A percentile compares a stretch with the other conserved stretches of the same genome.
phyloP scores from a whole-genome alignment of 345 rosid species.

The Salix purpurea region DNA sequence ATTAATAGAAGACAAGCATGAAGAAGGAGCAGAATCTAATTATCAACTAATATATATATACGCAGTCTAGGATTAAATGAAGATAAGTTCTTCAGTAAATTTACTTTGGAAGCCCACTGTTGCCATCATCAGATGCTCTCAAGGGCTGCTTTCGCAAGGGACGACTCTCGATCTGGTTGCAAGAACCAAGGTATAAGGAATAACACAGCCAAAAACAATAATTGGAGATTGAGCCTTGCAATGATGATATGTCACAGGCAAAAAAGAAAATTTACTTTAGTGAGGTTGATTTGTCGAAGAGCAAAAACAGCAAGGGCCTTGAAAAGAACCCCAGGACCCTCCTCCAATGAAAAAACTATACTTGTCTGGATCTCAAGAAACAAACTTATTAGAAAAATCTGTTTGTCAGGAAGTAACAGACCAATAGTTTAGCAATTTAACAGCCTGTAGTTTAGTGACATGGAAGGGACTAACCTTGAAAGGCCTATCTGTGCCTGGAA shows the following conservation, averaged over 20 bases:
- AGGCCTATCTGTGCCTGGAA: conserved; percentile 77
- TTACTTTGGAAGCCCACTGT: conserved; percentile 50
- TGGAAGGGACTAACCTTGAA: conserved; percentile 67
- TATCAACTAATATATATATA: neutral
- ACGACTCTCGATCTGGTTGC: conserved; percentile 86
- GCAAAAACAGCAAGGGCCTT: conserved; percentile 99
- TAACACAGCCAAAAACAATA: neutral
- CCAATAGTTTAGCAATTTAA: neutral
- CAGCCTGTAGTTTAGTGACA: neutral
- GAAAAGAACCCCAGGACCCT: conserved; percentile 96
- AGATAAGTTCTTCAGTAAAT: conserved; percentile 2
- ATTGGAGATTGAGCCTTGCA: neutral
- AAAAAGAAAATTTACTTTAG: conserved; percentile 41
- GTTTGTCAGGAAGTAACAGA: neutral
- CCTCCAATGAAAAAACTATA: conserved; percentile 91
- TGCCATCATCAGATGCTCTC: conserved; percentile 56
- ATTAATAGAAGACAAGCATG: neutral
- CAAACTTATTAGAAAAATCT: conserved; percentile 8
- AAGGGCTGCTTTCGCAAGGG: conserved; percentile 66
- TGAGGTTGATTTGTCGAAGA: conserved; percentile 78
- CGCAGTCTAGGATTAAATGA: conserved; percentile 5
- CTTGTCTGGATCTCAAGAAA: conserved; percentile 58
- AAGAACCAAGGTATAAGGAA: conserved; percentile 6
- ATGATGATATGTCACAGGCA: neutral
- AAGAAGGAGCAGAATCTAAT: neutral